phyloP scores from a whole-genome alignment of 2,329 filamentous ascomycete species.

The Trichoderma koningii region DNA sequence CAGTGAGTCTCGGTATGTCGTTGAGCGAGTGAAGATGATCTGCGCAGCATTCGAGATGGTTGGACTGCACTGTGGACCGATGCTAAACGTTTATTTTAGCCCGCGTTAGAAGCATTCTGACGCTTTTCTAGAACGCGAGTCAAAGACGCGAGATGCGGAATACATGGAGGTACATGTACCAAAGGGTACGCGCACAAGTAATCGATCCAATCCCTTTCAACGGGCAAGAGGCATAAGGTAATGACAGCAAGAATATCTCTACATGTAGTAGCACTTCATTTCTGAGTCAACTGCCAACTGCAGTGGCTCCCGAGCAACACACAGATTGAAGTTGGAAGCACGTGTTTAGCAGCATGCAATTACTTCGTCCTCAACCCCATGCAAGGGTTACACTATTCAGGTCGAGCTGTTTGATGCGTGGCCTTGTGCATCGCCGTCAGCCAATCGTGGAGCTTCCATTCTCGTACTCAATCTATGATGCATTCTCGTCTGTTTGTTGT shows the following conservation, averaged over 20 bases:
- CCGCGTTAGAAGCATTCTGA: constrained; percentile 18
- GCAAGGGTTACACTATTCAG: neutral
- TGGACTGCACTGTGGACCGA: neutral
- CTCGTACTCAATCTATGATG: neutral
- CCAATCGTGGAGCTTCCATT: neutral
- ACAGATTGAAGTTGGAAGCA: no score
- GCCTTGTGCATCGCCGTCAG: neutral
- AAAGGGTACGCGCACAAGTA: neutral
- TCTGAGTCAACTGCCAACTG: no score
- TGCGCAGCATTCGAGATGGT: neutral
- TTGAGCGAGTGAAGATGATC: neutral
- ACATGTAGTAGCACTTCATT: no score
- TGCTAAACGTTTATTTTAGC: neutral
- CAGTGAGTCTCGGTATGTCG: no score
- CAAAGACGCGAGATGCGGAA: constrained; percentile 1
- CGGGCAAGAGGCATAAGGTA: no score
- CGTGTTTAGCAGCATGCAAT: no score
- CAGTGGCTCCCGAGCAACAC: no score
- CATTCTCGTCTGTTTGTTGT: neutral
- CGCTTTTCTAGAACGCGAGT: constrained; percentile 21
- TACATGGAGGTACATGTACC: neutral
- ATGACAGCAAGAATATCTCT: no score
- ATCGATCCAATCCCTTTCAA: neutral
- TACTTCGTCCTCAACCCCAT: neutral
- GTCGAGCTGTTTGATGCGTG: no score